These are phyloP conservation scores for Phaeosphaeria sp. DNA, from an alignment of 2,329 filamentous ascomycete genomes.

Conservation along the genomic window DNA sequence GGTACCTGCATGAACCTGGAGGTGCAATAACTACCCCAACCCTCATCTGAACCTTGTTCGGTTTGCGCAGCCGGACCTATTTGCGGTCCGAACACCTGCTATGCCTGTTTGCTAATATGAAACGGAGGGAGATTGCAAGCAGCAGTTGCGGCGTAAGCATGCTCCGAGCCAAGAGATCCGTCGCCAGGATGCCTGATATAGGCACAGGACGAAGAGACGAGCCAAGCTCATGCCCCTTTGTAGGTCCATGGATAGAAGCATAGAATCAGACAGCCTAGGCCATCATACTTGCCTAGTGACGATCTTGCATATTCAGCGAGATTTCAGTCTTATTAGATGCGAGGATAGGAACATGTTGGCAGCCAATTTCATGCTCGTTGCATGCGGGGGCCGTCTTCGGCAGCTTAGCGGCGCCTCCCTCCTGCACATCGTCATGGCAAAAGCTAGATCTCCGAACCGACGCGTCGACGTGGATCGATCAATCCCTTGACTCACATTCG, in stretches of 20 bases:
- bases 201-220: not conserved
- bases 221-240: not conserved
- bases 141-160: not conserved
- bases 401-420: conserved; percentile 7
- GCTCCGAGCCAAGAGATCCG: not conserved
- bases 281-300: not conserved
- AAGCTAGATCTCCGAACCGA: not conserved
- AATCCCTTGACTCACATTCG: conserved; percentile 1
- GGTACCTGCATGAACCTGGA: conserved; percentile 9
- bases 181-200: not conserved
- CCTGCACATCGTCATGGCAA: not conserved
- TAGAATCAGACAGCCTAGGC: not conserved
- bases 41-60: not conserved
- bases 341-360: too few relatives aligned
- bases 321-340: too few relatives aligned
- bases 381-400: not conserved
- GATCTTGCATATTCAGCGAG: not conserved
- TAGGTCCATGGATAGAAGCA: not conserved
- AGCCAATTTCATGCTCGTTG: not conserved
- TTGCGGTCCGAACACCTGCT: not conserved
- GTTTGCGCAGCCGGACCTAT: not conserved
- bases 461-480: not conserved
- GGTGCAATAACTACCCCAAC: not conserved
- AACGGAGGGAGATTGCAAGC: not conserved
- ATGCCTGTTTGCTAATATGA: not conserved